Evolutionary conservation across 805 yeast species (phyloP).

Genomic region (Ogataea henricii): DNA sequence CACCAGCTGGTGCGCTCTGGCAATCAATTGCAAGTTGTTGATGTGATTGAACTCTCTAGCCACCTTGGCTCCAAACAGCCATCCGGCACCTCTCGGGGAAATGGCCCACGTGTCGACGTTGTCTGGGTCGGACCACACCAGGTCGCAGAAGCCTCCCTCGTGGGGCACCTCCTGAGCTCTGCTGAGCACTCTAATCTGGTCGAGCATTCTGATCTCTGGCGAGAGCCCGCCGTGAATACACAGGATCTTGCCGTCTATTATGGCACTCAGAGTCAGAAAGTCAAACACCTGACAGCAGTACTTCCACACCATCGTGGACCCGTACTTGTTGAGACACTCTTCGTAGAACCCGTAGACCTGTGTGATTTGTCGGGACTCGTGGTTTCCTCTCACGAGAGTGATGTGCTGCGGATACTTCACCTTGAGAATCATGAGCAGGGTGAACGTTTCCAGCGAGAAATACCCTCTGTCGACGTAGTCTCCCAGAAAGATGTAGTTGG

Average conservation of each 20-base stretch:
- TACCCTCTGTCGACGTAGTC: constrained; percentile 99
- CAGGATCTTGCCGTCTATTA: constrained; percentile 88
- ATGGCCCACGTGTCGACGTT: constrained; percentile 98
- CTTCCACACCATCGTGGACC: constrained; percentile 94
- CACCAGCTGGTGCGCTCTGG: constrained; percentile 96
- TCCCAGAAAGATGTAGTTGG: constrained; percentile 82
- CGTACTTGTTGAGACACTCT: constrained; percentile 90
- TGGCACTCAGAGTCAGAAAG: constrained; percentile 90
- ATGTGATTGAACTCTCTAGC: constrained; percentile 96
- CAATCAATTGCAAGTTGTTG: constrained; percentile 82
- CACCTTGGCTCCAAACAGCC: constrained; percentile 94
- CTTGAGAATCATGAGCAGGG: constrained; percentile 88
- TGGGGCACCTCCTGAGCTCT: constrained; percentile 99
- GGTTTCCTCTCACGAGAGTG: constrained; percentile 96
- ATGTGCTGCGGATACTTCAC: constrained; percentile 69
- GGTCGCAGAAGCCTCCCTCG: constrained; percentile 97
- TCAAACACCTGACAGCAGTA: constrained; percentile 96
- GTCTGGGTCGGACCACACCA: constrained; percentile 98
- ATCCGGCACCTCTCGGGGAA: constrained; percentile 97
- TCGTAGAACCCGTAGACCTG: constrained; percentile 98
- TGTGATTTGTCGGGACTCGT: constrained; percentile 96
- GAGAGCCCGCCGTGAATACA: constrained; percentile 98
- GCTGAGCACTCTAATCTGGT: constrained; percentile 89
- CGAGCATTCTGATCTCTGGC: constrained; percentile 96
- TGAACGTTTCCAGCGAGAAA: constrained; percentile 90